Evolutionary conservation across 495 filamentous ascomycete genomes (phyloP).

Genomic region (Penicillium ucsense): DNA sequence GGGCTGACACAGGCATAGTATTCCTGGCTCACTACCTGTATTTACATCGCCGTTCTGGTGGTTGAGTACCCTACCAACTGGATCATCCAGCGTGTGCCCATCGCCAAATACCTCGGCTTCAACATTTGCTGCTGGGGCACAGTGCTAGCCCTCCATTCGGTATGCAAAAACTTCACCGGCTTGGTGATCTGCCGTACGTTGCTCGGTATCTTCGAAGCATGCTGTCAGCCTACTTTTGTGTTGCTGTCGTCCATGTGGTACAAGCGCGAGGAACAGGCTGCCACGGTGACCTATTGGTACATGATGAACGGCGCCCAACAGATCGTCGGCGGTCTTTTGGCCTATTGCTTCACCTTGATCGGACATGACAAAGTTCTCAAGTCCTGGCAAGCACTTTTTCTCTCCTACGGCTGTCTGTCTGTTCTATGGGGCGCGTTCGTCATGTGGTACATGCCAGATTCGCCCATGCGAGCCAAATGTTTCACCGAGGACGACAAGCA

Average conservation of each 20-base stretch:
- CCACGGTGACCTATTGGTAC: constrained; percentile 60
- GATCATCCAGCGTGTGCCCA: constrained; percentile 50
- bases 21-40: constrained; percentile 44
- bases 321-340: constrained; percentile 44
- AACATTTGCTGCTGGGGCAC: constrained; percentile 55
- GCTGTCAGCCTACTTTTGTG: constrained; percentile 48
- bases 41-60: constrained; percentile 45
- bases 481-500: constrained; percentile 41
- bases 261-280: constrained; percentile 55
- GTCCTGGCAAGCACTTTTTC: constrained; percentile 52
- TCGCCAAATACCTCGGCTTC: constrained; percentile 51
- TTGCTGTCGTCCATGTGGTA: constrained; percentile 67
- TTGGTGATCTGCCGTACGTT: constrained; percentile 50
- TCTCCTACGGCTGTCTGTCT: constrained; percentile 45
- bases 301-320: constrained; percentile 58
- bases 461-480: constrained; percentile 39
- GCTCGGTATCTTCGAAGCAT: constrained; percentile 60
- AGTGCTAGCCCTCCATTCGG: constrained; percentile 47
- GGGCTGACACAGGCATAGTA: constrained; percentile 22
- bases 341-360: constrained; percentile 50
- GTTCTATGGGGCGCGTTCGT: constrained; percentile 42
- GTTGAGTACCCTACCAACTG: constrained; percentile 49
- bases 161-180: constrained; percentile 45
- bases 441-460: constrained; percentile 39
- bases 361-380: constrained; percentile 29